These are phyloP conservation scores for Phycomyces nitens DNA, from an alignment of 192 early-diverging fungal species.

Conservation along the genomic window DNA sequence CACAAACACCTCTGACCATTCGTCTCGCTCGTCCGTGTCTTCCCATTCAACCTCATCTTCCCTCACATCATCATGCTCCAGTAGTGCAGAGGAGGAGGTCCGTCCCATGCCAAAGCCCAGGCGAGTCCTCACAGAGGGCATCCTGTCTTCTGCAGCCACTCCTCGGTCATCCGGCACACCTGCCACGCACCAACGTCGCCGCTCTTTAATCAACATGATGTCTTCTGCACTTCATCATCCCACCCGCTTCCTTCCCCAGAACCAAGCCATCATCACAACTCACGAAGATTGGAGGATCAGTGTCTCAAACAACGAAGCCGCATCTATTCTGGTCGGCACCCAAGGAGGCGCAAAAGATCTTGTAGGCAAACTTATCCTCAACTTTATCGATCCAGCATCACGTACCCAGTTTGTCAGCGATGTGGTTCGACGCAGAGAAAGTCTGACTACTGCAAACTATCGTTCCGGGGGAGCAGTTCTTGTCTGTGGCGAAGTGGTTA, in stretches of 20 bases:
- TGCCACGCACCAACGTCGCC: constrained; percentile 3
- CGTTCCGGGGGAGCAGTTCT: constrained; percentile 21
- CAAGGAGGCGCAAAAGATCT: neutral
- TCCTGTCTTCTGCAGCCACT: neutral
- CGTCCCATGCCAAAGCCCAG: too few species aligned
- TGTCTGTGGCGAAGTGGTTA: constrained; percentile 31
- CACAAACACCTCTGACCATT: neutral
- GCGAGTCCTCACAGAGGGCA: constrained; percentile 9
- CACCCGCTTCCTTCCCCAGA: constrained; percentile 52
- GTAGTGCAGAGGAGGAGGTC: neutral
- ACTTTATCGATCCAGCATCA: constrained; percentile 17
- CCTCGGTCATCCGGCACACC: too few species aligned
- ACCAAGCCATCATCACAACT: constrained; percentile 57
- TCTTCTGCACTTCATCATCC: constrained; percentile 36
- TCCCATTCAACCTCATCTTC: neutral
- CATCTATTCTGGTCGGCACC: constrained; percentile 13
- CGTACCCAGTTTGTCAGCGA: constrained; percentile 3
- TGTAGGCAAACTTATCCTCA: constrained; percentile 13
- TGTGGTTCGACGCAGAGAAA: constrained; percentile 1
- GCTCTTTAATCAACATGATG: constrained; percentile 1
- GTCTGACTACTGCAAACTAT: neutral
- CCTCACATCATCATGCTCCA: neutral
- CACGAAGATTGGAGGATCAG: constrained; percentile 47
- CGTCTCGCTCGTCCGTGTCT: neutral
- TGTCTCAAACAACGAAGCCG: constrained; percentile 51